Evolutionary conservation across 192 early-diverging fungal genomes (phyloP).

Genomic region (Entrophospora sp.): DNA sequence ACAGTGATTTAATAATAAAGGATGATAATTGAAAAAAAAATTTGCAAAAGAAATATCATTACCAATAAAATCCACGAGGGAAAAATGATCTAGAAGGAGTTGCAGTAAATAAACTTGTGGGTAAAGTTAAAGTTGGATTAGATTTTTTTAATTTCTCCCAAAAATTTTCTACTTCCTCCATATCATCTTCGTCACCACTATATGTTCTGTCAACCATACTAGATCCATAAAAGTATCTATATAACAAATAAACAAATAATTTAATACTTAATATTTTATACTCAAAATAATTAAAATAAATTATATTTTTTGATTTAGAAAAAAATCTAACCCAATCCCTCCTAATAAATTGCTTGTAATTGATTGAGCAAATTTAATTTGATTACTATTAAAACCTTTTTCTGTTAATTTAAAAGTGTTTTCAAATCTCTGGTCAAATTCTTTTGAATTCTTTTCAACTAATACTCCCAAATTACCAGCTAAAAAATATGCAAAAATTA

Average conservation of each 20-base stretch:
- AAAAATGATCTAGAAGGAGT: constrained; percentile 90
- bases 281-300: no score
- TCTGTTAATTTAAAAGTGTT: constrained; percentile 51
- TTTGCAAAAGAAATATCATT: no score
- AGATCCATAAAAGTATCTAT: constrained; percentile 66
- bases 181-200: constrained; percentile 51
- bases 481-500: no score
- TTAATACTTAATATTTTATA: no score
- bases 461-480: constrained; percentile 28
- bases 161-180: constrained; percentile 41
- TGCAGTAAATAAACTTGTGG: constrained; percentile 66
- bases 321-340: constrained; percentile 88
- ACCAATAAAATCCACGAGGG: constrained; percentile 92
- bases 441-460: constrained; percentile 25
- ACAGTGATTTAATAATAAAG: no score
- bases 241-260: not conserved
- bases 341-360: constrained; percentile 79
- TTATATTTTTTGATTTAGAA: no score
- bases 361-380: constrained; percentile 65
- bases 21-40: no score
- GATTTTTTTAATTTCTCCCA: constrained; percentile 33
- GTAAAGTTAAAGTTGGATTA: constrained; percentile 50
- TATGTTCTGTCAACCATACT: constrained; percentile 63
- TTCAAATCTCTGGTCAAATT: constrained; percentile 71
- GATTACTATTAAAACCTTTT: constrained; percentile 53